Conservation (phyloP, 306 rosid species). For the Rosa persica region DNA sequence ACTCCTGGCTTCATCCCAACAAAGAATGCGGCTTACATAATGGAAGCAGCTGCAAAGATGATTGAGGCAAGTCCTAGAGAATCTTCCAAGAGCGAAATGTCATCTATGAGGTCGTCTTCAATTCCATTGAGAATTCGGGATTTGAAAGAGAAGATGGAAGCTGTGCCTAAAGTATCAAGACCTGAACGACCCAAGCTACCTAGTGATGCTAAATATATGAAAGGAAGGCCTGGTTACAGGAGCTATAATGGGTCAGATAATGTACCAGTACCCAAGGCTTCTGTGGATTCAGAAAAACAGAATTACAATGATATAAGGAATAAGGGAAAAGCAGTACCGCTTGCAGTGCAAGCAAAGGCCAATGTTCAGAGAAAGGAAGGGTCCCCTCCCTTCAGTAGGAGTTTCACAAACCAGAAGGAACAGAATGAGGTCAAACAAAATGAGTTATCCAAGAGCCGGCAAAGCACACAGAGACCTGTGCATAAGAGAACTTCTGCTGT, state of each 20-base stretch:
- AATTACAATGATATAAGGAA: slow-evolving; percentile 34
- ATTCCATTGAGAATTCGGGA: slow-evolving; percentile 73
- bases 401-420: slow-evolving; percentile 43
- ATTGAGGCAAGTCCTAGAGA: slow-evolving; percentile 76
- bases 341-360: slow-evolving; percentile 43
- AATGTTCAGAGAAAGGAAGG: slow-evolving; percentile 48
- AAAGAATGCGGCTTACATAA: slow-evolving; percentile 55
- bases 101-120: slow-evolving; percentile 56
- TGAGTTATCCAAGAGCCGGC: slow-evolving; percentile 48
- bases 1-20: slow-evolving; percentile 58
- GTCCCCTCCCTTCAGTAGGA: slow-evolving; percentile 38
- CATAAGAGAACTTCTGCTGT: slow-evolving; percentile 50
- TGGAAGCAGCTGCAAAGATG: slow-evolving; percentile 94
- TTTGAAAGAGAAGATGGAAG: slow-evolving; percentile 75
- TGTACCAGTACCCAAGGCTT: slow-evolving; percentile 39
- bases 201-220: slow-evolving; percentile 29
- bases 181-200: slow-evolving; percentile 34
- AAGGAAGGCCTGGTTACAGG: slow-evolving; percentile 38
- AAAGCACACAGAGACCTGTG: slow-evolving; percentile 32
- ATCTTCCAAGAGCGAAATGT: slow-evolving; percentile 41
- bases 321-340: slow-evolving; percentile 58
- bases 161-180: slow-evolving; percentile 52
- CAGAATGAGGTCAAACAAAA: slow-evolving; percentile 48
- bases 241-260: slow-evolving; percentile 41
- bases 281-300: slow-evolving; percentile 40